These are phyloP conservation scores for Nepenthes gracilis DNA, from an alignment of 148 eudicot species.

Conservation along the genomic window DNA sequence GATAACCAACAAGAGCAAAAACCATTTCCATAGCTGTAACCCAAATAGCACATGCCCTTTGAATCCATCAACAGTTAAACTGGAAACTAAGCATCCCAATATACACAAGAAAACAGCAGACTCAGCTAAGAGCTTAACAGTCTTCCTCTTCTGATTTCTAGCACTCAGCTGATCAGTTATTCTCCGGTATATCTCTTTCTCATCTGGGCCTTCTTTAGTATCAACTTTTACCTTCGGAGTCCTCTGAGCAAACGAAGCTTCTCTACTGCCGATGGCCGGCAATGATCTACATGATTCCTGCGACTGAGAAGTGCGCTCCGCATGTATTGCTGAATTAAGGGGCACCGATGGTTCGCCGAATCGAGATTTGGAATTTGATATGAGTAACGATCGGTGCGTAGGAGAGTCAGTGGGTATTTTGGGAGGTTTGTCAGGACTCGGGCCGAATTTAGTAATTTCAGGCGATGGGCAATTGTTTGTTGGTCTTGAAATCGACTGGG, in stretches of 20 bases:
- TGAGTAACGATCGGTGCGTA: conserved; percentile 23
- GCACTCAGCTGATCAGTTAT: conserved; percentile 43
- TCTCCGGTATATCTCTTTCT: conserved; percentile 53
- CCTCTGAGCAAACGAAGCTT: conserved; percentile 15
- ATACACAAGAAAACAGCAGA: conserved; percentile 34
- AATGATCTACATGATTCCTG: background rate
- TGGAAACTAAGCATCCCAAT: conserved; percentile 27
- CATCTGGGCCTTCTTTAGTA: conserved; percentile 32
- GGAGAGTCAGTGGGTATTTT: conserved; percentile 33
- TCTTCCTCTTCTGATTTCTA: conserved; percentile 36
- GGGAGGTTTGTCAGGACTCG: conserved; percentile 41
- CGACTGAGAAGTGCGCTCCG: conserved; percentile 2
- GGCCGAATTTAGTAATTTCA: conserved; percentile 16
- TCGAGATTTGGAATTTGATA: conserved; percentile 50
- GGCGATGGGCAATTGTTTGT: conserved; percentile 22
- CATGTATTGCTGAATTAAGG: conserved; percentile 14
- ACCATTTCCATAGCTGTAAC: conserved; percentile 63
- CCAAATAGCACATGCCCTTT: conserved; percentile 24
- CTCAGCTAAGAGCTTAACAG: conserved; percentile 42
- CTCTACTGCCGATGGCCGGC: background rate
- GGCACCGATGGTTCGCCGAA: conserved; percentile 65
- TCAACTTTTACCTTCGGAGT: conserved; percentile 26
- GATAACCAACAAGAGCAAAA: conserved; percentile 53
- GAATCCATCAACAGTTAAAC: conserved; percentile 34
- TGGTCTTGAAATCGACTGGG: conserved; percentile 2